A percentile compares a stretch with the other conserved stretches of the same genome.
Conservation (phyloP, 2,329 filamentous ascomycete species). For the Colletotrichum ledebouriae region DNA sequence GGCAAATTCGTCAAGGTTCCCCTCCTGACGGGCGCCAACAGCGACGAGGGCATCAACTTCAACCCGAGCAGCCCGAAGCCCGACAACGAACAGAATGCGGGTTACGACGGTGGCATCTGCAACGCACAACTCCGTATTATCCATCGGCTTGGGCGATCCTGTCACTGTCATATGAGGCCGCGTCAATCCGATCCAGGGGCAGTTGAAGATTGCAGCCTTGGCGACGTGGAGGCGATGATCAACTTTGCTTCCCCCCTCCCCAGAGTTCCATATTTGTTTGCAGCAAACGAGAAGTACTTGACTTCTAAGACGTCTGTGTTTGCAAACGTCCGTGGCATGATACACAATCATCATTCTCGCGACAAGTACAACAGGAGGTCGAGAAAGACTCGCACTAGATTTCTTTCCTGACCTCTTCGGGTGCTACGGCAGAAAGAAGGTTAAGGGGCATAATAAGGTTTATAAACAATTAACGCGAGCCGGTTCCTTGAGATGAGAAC, state of each 20-base stretch:
- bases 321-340: too few relatives aligned
- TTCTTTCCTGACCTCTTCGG: not conserved
- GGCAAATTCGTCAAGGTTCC: slow-evolving; percentile 60
- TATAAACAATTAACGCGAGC: not conserved
- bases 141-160: too few relatives aligned
- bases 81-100: not conserved
- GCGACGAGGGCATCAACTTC: slow-evolving; percentile 61
- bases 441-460: slow-evolving; percentile 10
- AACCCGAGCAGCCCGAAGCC: slow-evolving; percentile 50
- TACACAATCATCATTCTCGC: too few relatives aligned
- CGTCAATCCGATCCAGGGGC: too few relatives aligned
- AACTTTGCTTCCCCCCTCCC: too few relatives aligned
- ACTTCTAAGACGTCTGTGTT: not conserved
- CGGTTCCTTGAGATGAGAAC: not conserved
- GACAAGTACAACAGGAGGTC: not conserved
- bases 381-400: not conserved
- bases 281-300: not conserved
- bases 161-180: too few relatives aligned
- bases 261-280: too few relatives aligned
- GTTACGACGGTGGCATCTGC: slow-evolving; percentile 29
- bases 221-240: too few relatives aligned
- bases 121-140: not conserved
- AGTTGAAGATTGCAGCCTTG: too few relatives aligned
- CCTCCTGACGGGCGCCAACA: slow-evolving; percentile 62
- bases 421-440: not conserved